Conservation (phyloP, 2,329 filamentous ascomycete species). For the Cladosporium oxysporum region DNA sequence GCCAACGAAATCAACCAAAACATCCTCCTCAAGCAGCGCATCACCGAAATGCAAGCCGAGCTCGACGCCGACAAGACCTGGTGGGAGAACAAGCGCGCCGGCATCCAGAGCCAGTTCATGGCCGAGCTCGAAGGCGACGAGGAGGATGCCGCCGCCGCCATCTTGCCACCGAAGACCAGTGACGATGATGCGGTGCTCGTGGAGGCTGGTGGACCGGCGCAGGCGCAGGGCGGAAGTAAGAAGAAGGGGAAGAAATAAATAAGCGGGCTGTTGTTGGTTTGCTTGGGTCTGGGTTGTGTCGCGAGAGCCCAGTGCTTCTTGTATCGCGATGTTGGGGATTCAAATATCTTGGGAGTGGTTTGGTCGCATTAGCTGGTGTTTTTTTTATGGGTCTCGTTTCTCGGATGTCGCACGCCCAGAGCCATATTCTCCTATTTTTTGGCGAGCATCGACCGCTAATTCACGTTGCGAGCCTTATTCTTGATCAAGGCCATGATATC, state of each 20-base stretch:
- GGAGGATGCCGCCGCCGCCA: conserved; percentile 32
- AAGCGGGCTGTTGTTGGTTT: neutral
- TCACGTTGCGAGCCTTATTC: neutral
- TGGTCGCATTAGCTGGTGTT: conserved; percentile 7
- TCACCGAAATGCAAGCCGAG: conserved; percentile 74
- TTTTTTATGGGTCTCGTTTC: neutral
- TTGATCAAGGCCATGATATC: neutral
- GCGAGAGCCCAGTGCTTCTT: neutral
- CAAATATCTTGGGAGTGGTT: neutral
- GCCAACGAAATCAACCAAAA: conserved; percentile 96
- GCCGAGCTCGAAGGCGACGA: conserved; percentile 70
- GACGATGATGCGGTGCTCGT: conserved; percentile 79
- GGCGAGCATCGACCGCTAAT: neutral
- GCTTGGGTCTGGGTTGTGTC: neutral
- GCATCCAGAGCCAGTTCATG: conserved; percentile 76
- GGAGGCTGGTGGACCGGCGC: conserved; percentile 57
- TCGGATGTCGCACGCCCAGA: neutral
- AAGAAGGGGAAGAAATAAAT: conserved; percentile 65
- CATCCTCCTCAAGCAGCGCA: conserved; percentile 69
- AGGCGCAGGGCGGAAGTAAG: conserved; percentile 46
- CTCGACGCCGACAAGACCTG: conserved; percentile 76
- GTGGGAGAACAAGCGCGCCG: conserved; percentile 83
- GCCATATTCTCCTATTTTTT: neutral
- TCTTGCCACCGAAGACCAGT: conserved; percentile 41
- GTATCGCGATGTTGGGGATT: neutral